phyloP scores from a whole-genome alignment of 2,329 filamentous ascomycete genomes.

The Colletotrichum australisinense region DNA sequence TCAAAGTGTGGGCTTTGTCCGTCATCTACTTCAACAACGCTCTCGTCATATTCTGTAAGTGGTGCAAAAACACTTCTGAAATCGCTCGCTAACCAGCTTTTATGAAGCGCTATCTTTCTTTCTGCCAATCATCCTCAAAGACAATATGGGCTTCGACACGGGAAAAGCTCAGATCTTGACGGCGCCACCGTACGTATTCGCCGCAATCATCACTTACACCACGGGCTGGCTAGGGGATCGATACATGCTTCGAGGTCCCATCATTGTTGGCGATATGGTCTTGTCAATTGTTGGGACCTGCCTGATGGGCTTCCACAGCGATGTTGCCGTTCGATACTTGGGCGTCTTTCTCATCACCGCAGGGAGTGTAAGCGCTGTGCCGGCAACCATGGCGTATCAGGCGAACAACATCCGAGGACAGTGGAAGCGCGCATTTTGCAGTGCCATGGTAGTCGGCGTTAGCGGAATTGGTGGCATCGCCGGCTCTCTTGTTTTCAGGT shows the following conservation, averaged over 20 bases:
- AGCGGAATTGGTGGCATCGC: constrained; percentile 35
- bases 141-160: constrained; percentile 43
- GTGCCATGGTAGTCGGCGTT: constrained; percentile 28
- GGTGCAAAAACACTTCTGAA: background rate
- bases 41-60: constrained; percentile 27
- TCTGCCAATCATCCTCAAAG: constrained; percentile 66
- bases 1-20: constrained; percentile 73
- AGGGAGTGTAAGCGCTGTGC: constrained; percentile 25
- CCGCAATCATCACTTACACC: constrained; percentile 69
- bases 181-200: constrained; percentile 69
- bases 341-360: constrained; percentile 67
- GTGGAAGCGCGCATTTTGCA: constrained; percentile 37
- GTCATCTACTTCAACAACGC: constrained; percentile 50
- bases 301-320: constrained; percentile 69
- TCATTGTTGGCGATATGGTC: constrained; percentile 70
- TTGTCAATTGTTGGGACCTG: constrained; percentile 73
- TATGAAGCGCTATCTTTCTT: constrained; percentile 61
- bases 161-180: constrained; percentile 64
- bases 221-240: constrained; percentile 75
- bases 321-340: constrained; percentile 71
- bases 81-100: constrained; percentile 45
- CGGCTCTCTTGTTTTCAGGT: constrained; percentile 36
- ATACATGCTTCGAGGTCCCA: constrained; percentile 71
- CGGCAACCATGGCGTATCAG: constrained; percentile 31
- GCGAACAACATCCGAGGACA: constrained; percentile 37